phyloP scores from a whole-genome alignment of 495 filamentous ascomycete species.

The Clavariopsis aquatica region DNA sequence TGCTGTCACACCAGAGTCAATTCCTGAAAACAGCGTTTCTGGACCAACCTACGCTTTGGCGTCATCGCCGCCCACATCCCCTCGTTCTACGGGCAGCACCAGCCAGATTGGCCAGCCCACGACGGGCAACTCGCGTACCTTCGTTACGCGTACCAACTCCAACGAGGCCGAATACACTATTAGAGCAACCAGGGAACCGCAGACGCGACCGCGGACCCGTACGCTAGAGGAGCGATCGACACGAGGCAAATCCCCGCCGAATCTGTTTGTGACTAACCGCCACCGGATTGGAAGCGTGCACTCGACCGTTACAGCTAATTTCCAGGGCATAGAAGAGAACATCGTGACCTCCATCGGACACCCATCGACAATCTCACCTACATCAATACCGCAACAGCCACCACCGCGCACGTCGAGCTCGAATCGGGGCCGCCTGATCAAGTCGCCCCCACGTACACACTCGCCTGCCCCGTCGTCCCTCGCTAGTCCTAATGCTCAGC shows the following conservation, averaged over 20 bases:
- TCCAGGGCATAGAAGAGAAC: slow-evolving; percentile 38
- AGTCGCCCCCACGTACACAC: slow-evolving; percentile 32
- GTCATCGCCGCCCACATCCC: slow-evolving; percentile 34
- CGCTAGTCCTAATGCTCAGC: slow-evolving; percentile 33
- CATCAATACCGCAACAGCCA: slow-evolving; percentile 28
- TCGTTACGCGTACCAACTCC: slow-evolving; percentile 34
- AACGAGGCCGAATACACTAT: slow-evolving; percentile 35
- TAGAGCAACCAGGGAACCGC: slow-evolving; percentile 24
- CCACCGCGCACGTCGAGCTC: slow-evolving; percentile 29
- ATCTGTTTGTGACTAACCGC: slow-evolving; percentile 39
- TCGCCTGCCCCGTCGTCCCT: slow-evolving; percentile 31
- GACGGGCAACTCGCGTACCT: slow-evolving; percentile 31
- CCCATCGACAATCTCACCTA: slow-evolving; percentile 33
- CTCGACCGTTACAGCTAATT: slow-evolving; percentile 31
- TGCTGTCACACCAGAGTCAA: slow-evolving; percentile 40
- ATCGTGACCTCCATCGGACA: slow-evolving; percentile 39
- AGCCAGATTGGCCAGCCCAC: not conserved
- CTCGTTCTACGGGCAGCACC: slow-evolving; percentile 18
- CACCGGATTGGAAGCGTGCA: slow-evolving; percentile 48
- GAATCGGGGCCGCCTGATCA: slow-evolving; percentile 31
- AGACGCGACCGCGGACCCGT: slow-evolving; percentile 44
- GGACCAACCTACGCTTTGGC: slow-evolving; percentile 14
- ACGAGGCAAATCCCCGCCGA: slow-evolving; percentile 40
- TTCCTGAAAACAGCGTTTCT: slow-evolving; percentile 36
- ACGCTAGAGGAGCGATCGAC: slow-evolving; percentile 46